Evolutionary conservation across 345 rosid genomes (phyloP).

Genomic region (Citrus trifoliata): DNA sequence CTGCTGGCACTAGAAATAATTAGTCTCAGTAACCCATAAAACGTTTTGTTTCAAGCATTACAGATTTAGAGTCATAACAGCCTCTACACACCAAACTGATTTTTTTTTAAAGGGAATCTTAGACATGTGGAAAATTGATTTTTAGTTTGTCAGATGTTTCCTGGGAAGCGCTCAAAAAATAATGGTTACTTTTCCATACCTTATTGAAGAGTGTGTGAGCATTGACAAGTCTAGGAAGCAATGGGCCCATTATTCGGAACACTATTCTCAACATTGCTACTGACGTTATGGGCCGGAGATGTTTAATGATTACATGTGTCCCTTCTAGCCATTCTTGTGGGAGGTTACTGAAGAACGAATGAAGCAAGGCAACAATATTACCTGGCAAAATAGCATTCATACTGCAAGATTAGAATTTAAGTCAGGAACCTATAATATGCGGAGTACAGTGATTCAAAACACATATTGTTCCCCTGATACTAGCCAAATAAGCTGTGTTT

Average conservation of each 20-base stretch:
- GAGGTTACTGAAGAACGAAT: constrained; percentile 92
- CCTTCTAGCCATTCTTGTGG: constrained; percentile 99
- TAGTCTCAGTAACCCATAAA: not conserved
- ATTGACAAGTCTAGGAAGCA: constrained; percentile 92
- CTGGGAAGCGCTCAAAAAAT: not conserved
- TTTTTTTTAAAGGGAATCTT: not conserved
- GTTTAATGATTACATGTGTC: constrained; percentile 66
- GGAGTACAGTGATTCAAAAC: not conserved
- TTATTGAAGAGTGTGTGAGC: constrained; percentile 86
- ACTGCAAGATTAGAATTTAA: constrained; percentile 19
- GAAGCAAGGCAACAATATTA: constrained; percentile 85
- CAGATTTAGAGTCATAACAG: not conserved
- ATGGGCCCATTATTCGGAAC: constrained; percentile 92
- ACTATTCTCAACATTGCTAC: constrained; percentile 93
- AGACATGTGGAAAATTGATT: not conserved
- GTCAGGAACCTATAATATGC: not conserved
- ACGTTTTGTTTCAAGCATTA: not conserved
- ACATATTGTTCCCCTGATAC: not conserved
- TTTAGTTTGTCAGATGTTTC: not conserved
- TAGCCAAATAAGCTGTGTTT: not conserved
- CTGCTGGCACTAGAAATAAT: not conserved
- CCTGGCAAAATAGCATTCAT: constrained; percentile 48
- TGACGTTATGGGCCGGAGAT: constrained; percentile 87
- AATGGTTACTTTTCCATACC: constrained; percentile 39
- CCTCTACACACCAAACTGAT: not conserved